phyloP scores from a whole-genome alignment of 208 protist species.

The Trypanosoma lewisi region DNA sequence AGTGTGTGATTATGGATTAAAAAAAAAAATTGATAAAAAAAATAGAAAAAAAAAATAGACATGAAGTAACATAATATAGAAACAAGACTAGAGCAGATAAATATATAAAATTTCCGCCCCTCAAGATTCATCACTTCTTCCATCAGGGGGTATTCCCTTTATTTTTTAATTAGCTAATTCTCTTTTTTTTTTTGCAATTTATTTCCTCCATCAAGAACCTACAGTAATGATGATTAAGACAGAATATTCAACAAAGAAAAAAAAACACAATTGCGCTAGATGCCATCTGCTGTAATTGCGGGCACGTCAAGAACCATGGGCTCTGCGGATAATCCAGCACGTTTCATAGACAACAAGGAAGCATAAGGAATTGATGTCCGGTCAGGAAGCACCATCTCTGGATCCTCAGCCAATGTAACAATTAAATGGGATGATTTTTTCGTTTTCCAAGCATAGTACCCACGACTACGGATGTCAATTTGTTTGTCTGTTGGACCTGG shows the following conservation, averaged over 20 bases:
- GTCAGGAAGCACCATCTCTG: conserved; percentile 89
- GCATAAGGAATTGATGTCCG: conserved; percentile 83
- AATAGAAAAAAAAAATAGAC: conserved; percentile 24
- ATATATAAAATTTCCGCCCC: too few relatives aligned
- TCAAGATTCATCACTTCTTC: too few relatives aligned
- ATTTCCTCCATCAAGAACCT: too few relatives aligned
- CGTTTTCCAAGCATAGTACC: conserved; percentile 90
- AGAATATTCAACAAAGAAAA: too few relatives aligned
- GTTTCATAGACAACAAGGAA: conserved; percentile 82
- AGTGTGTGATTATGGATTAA: conserved; percentile 12
- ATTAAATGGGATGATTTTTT: conserved; percentile 87
- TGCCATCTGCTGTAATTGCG: conserved; percentile 87
- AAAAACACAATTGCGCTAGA: conserved; percentile 41
- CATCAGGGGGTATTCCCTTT: too few relatives aligned
- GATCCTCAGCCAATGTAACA: conserved; percentile 83
- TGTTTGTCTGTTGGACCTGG: conserved; percentile 89
- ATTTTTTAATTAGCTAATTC: too few relatives aligned
- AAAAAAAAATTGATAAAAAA: conserved; percentile 17
- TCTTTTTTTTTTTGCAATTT: too few relatives aligned
- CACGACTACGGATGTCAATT: conserved; percentile 83
- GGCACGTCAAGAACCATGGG: conserved; percentile 80
- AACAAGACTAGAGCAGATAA: neutral
- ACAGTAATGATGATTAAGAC: too few relatives aligned
- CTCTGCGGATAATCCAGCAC: conserved; percentile 63
- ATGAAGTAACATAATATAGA: conserved; percentile 4